These are phyloP conservation scores for Aspergillus biplanus DNA, from an alignment of 495 filamentous ascomycete genomes.

Conservation along the genomic window DNA sequence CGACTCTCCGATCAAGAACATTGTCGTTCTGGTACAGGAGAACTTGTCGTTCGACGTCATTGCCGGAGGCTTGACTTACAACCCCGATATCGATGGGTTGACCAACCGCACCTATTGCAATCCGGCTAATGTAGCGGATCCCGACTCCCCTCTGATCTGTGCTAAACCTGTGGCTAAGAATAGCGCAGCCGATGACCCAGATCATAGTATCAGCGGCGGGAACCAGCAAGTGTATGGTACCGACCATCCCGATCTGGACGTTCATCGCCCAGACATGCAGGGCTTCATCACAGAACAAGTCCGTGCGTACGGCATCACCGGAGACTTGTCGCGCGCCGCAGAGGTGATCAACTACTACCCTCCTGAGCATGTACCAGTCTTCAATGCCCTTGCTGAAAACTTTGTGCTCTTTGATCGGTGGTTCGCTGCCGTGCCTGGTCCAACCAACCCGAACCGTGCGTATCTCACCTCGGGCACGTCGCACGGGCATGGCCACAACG, in stretches of 20 bases:
- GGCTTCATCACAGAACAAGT: slow-evolving; percentile 55
- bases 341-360: slow-evolving; percentile 57
- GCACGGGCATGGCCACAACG: slow-evolving; percentile 52
- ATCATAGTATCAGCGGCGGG: slow-evolving; percentile 52
- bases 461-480: slow-evolving; percentile 54
- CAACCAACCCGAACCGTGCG: slow-evolving; percentile 53
- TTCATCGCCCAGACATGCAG: slow-evolving; percentile 34
- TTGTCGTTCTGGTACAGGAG: slow-evolving; percentile 47
- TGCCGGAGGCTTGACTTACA: slow-evolving; percentile 44
- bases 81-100: slow-evolving; percentile 37
- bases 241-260: slow-evolving; percentile 38
- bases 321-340: slow-evolving; percentile 39
- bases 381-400: slow-evolving; percentile 50
- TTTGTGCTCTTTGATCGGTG: slow-evolving; percentile 54
- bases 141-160: slow-evolving; percentile 40
- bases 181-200: slow-evolving; percentile 48
- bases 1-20: slow-evolving; percentile 4
- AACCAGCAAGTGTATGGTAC: slow-evolving; percentile 54
- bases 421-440: slow-evolving; percentile 53
- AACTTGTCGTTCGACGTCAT: slow-evolving; percentile 51
- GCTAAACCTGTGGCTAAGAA: slow-evolving; percentile 37
- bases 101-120: slow-evolving; percentile 45
- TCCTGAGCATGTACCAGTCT: slow-evolving; percentile 48
- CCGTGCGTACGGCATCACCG: slow-evolving; percentile 33
- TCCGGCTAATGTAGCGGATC: slow-evolving; percentile 41